A percentile compares a stretch with the other conserved stretches of the same genome.
Evolutionary conservation across 2,329 filamentous ascomycete species (phyloP).

Genomic region (Sphaerostilbella broomeana): DNA sequence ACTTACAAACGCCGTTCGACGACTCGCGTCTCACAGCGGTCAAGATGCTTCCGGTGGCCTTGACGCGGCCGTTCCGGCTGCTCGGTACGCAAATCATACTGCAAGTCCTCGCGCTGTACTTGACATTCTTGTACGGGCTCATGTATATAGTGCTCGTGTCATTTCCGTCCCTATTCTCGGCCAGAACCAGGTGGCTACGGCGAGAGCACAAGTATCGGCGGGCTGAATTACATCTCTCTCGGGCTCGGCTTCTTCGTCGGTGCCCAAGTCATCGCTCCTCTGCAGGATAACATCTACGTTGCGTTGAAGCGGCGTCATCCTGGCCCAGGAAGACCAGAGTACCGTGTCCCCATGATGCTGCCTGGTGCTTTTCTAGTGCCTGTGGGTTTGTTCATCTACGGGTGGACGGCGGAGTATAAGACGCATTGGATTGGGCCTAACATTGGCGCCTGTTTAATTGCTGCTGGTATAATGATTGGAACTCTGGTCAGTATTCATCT

Average conservation of each 20-base stretch:
- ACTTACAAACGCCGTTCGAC: constrained; percentile 47
- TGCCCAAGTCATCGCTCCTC: constrained; percentile 33
- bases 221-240: constrained; percentile 26
- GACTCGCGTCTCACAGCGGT: constrained; percentile 26
- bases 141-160: constrained; percentile 48
- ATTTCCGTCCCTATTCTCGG: constrained; percentile 48
- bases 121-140: constrained; percentile 58
- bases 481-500: too few species aligned
- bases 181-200: constrained; percentile 50
- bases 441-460: constrained; percentile 35
- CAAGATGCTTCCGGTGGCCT: constrained; percentile 49
- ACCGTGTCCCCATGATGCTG: constrained; percentile 37
- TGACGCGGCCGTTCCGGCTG: constrained; percentile 57
- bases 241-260: constrained; percentile 24
- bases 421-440: constrained; percentile 42
- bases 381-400: constrained; percentile 38
- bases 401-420: constrained; percentile 37
- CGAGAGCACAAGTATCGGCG: constrained; percentile 47
- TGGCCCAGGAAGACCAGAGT: constrained; percentile 34
- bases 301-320: constrained; percentile 35
- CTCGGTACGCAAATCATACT: constrained; percentile 57
- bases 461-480: constrained; percentile 32
- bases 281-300: constrained; percentile 41
- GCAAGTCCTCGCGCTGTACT: constrained; percentile 58
- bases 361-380: constrained; percentile 35